Conservation (phyloP, 2,329 filamentous ascomycete species). For the Cryphonectria japonica region DNA sequence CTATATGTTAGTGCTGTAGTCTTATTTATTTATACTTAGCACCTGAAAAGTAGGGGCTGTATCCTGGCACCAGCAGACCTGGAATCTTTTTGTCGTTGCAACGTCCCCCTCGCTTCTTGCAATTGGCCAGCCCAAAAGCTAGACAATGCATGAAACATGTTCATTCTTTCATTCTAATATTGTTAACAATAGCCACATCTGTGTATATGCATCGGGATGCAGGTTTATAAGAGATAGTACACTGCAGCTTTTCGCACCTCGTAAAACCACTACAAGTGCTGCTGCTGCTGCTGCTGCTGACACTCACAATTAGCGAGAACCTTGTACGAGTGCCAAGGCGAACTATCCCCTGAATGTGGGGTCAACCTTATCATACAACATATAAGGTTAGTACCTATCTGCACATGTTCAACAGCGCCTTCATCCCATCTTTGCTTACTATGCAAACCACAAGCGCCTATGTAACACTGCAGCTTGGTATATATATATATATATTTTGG, state of each 20-base stretch:
- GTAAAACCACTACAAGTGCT: background rate
- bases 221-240: background rate
- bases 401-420: background rate
- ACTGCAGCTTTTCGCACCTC: background rate
- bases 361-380: conserved; percentile 6
- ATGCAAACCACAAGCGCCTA: background rate
- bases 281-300: background rate
- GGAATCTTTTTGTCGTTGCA: background rate
- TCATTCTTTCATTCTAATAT: background rate
- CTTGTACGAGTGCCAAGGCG: background rate
- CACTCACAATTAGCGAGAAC: background rate
- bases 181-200: too few species aligned
- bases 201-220: background rate
- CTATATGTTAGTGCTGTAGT: background rate
- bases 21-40: background rate
- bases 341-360: conserved; percentile 14
- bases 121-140: too few species aligned
- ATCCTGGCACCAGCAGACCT: background rate
- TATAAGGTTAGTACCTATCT: background rate
- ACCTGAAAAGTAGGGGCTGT: background rate
- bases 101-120: background rate
- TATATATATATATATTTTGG: background rate
- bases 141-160: background rate
- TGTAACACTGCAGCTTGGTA: background rate
- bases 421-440: background rate